Conservation (phyloP, 1,139 yeast species). For the Scheffersomyces parashehatae region DNA sequence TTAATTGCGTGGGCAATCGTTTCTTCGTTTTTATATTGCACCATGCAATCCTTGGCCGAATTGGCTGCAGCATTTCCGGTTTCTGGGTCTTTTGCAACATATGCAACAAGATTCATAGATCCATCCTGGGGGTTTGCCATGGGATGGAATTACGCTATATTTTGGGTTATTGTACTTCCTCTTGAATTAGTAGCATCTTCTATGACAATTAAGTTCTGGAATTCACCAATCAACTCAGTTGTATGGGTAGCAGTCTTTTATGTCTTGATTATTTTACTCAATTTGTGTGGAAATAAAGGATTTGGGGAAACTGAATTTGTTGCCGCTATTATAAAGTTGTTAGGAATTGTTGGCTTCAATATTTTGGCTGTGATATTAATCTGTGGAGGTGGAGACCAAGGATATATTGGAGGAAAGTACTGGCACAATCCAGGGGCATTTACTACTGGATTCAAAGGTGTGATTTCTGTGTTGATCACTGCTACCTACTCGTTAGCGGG, state of each 20-base stretch:
- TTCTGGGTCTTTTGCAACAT: conserved; percentile 70
- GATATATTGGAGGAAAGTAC: conserved; percentile 55
- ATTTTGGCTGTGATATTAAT: conserved; percentile 67
- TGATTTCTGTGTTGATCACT: conserved; percentile 39
- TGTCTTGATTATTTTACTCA: conserved; percentile 54
- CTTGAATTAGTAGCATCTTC: conserved; percentile 73
- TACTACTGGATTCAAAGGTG: conserved; percentile 61
- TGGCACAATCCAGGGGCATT: conserved; percentile 69
- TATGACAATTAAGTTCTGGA: conserved; percentile 68
- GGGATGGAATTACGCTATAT: conserved; percentile 69
- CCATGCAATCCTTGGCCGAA: conserved; percentile 71
- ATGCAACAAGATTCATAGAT: conserved; percentile 63
- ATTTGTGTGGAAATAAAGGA: conserved; percentile 62
- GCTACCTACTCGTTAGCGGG: conserved; percentile 49
- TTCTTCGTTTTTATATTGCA: conserved; percentile 53
- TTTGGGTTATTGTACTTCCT: conserved; percentile 71
- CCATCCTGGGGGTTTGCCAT: conserved; percentile 76
- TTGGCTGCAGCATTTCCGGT: conserved; percentile 67
- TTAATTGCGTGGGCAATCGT: conserved; percentile 46
- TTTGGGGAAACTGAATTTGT: conserved; percentile 71
- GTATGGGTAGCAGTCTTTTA: conserved; percentile 71
- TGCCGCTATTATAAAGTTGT: conserved; percentile 58
- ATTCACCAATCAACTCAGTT: conserved; percentile 53
- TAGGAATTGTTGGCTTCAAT: conserved; percentile 66
- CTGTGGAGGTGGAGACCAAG: conserved; percentile 65